These are phyloP conservation scores for Nephelium lappaceum DNA, from an alignment of 345 rosid genomes.

Conservation along the genomic window DNA sequence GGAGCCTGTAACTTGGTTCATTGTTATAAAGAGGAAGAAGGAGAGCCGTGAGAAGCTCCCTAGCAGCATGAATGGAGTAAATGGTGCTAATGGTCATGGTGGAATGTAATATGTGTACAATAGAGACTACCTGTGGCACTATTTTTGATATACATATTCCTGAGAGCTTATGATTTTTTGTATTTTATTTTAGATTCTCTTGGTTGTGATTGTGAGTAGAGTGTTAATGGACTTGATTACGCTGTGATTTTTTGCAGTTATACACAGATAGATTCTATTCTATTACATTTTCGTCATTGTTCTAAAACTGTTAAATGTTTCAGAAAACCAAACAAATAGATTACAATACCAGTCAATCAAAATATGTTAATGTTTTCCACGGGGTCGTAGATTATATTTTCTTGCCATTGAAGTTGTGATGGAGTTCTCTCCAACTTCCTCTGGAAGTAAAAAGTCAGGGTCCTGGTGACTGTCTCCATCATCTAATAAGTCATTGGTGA, in stretches of 20 bases:
- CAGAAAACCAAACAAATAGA: neutral
- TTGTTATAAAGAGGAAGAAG: constrained; percentile 64
- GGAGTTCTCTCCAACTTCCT: neutral
- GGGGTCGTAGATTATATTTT: neutral
- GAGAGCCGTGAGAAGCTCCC: constrained; percentile 32
- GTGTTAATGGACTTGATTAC: too few species aligned
- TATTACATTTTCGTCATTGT: too few species aligned
- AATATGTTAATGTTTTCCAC: neutral
- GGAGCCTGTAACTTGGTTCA: constrained; percentile 75
- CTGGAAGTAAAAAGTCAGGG: neutral
- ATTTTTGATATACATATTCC: neutral
- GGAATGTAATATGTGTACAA: neutral
- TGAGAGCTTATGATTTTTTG: neutral
- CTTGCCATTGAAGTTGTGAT: constrained; percentile 3
- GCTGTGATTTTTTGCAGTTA: too few species aligned
- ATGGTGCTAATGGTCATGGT: constrained; percentile 36
- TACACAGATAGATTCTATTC: too few species aligned
- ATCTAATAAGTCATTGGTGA: neutral
- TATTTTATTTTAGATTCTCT: neutral
- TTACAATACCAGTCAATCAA: neutral
- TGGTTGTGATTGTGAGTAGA: too few species aligned
- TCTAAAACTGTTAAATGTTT: neutral
- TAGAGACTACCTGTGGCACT: neutral
- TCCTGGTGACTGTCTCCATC: neutral
- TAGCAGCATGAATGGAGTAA: constrained; percentile 40